Evolutionary conservation across 768 basidiomycete genomes (phyloP).

Genomic region (Xerocomellus dryophilus): DNA sequence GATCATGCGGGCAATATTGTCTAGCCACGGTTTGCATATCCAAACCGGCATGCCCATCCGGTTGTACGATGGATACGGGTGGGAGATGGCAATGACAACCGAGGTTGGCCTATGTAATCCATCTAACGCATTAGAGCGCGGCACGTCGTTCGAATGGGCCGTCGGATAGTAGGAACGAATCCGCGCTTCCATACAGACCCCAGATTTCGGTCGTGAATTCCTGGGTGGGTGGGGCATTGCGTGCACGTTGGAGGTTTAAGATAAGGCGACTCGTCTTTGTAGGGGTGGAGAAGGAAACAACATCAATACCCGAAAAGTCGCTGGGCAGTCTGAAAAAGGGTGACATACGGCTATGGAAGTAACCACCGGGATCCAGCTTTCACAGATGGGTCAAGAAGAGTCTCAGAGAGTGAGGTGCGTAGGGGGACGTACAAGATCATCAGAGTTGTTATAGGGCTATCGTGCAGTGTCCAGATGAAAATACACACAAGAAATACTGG

Average conservation of each 20-base stretch:
- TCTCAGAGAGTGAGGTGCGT: not conserved
- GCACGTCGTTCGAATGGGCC: not conserved
- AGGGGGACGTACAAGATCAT: conserved; percentile 14
- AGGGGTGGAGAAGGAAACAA: not conserved
- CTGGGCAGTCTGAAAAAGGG: not conserved
- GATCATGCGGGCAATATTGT: not conserved
- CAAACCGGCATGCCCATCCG: not conserved
- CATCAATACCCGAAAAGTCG: not conserved
- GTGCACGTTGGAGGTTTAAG: conserved; percentile 16
- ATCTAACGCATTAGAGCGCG: not conserved
- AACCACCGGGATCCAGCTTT: conserved; percentile 22
- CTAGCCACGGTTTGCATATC: not conserved
- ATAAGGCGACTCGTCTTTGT: conserved; percentile 16
- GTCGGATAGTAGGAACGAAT: conserved; percentile 15
- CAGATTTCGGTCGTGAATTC: conserved; percentile 19
- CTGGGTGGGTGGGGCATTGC: rapidly evolving
- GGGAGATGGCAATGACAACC: not conserved
- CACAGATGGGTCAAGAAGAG: not conserved
- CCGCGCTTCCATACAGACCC: conserved; percentile 11
- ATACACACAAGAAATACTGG: conserved; percentile 15
- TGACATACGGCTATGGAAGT: conserved; percentile 18
- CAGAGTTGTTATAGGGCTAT: conserved; percentile 1
- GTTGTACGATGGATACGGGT: not conserved
- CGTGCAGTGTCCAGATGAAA: not conserved
- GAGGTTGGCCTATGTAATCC: not conserved